phyloP scores from a whole-genome alignment of 2,329 filamentous ascomycete species.

The Aureobasidium lini region DNA sequence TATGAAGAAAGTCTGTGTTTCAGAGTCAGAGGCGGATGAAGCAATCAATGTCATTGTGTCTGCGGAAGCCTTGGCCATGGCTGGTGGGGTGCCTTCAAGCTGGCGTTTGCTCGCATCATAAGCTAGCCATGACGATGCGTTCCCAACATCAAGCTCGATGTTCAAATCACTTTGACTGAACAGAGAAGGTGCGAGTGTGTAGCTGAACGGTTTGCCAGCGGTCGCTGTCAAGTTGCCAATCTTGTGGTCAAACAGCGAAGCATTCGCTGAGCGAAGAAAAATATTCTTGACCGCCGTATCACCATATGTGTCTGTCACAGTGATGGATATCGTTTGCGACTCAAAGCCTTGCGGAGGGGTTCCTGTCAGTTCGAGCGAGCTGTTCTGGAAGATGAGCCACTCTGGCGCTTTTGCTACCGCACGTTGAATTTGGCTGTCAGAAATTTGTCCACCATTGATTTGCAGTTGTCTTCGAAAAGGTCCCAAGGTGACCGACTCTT shows the following conservation, averaged over 20 bases:
- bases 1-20: constrained; percentile 41
- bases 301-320: constrained; percentile 51
- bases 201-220: constrained; percentile 43
- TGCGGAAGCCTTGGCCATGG: constrained; percentile 30
- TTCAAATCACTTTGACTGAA: constrained; percentile 34
- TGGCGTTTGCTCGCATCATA: constrained; percentile 40
- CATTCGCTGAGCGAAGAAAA: constrained; percentile 25
- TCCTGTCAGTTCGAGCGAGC: constrained; percentile 57
- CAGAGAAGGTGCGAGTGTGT: constrained; percentile 38
- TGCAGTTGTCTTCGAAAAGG: constrained; percentile 46
- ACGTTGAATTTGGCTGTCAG: neutral
- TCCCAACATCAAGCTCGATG: constrained; percentile 38
- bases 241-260: constrained; percentile 36
- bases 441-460: constrained; percentile 46
- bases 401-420: constrained; percentile 40
- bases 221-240: constrained; percentile 42
- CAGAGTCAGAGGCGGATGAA: constrained; percentile 15
- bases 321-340: constrained; percentile 56
- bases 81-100: constrained; percentile 44
- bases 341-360: constrained; percentile 52
- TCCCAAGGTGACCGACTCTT: constrained; percentile 38
- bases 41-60: constrained; percentile 35
- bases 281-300: constrained; percentile 53
- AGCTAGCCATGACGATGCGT: constrained; percentile 40
- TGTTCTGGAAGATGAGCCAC: constrained; percentile 62